Conservation (phyloP, 1,139 yeast genomes). For the Yamadazyma mexicana region DNA sequence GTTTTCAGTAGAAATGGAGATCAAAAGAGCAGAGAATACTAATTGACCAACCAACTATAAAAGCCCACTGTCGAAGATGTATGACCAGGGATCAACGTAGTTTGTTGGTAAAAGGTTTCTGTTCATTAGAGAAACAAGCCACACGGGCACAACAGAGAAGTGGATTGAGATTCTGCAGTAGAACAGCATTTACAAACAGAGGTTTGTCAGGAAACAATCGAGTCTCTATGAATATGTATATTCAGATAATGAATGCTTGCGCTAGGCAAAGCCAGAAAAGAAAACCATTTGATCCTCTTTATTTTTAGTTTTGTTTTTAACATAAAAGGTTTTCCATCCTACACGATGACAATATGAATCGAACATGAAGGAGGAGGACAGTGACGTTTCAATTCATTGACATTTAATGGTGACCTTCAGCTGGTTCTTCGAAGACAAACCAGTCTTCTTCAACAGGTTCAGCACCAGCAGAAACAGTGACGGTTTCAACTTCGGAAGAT, state of each 20-base stretch:
- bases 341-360: not conserved
- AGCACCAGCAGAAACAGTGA: slow-evolving; percentile 39
- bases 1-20: not conserved
- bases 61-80: no score
- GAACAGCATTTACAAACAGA: no score
- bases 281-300: no score
- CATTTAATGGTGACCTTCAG: slow-evolving; percentile 56
- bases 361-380: not conserved
- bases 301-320: not conserved
- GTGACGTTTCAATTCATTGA: not conserved
- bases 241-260: slow-evolving; percentile 1
- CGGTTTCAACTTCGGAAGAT: slow-evolving; percentile 66
- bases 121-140: no score
- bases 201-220: no score
- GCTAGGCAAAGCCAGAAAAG: not conserved
- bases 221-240: slow-evolving; percentile 2
- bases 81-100: no score
- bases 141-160: no score
- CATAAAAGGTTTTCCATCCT: not conserved
- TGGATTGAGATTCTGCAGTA: no score
- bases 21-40: not conserved
- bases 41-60: no score
- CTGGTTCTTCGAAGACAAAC: slow-evolving; percentile 75
- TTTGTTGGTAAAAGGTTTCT: no score
- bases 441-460: slow-evolving; percentile 68